Evolutionary conservation across 2,329 filamentous ascomycete genomes (phyloP).

Genomic region (Aspergillus tubingensis): DNA sequence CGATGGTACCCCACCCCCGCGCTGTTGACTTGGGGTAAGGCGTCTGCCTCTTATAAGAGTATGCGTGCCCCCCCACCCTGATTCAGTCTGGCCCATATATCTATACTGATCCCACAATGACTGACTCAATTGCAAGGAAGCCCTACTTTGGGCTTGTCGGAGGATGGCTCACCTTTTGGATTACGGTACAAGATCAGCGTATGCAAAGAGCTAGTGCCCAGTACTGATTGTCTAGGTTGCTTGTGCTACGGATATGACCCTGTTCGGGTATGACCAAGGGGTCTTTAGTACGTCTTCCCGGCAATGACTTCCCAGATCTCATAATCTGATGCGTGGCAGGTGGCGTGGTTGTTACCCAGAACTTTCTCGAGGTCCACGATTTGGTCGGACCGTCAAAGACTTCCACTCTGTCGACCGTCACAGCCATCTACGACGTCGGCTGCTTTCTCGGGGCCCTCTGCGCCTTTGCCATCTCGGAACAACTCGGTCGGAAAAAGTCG

Average conservation of each 20-base stretch:
- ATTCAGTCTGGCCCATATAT: not conserved
- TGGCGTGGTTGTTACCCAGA: not conserved
- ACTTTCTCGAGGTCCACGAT: not conserved
- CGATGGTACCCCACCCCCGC: too few relatives aligned
- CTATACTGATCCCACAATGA: not conserved
- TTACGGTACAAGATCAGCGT: constrained; percentile 42
- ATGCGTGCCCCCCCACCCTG: too few relatives aligned
- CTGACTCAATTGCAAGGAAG: constrained; percentile 24
- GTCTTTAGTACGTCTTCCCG: not conserved
- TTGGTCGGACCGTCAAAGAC: not conserved
- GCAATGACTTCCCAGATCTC: not conserved
- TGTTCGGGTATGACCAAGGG: constrained; percentile 7
- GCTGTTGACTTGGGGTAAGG: too few relatives aligned
- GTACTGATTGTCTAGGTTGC: not conserved
- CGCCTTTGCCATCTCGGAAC: not conserved
- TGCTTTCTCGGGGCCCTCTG: not conserved
- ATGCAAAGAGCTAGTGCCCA: not conserved
- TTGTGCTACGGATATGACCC: constrained; percentile 5
- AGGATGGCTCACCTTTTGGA: constrained; percentile 59
- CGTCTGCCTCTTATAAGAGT: too few relatives aligned
- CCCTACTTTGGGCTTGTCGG: constrained; percentile 58
- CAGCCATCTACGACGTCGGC: not conserved
- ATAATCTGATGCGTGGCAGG: not conserved
- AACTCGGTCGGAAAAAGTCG: not conserved
- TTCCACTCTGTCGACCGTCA: not conserved